phyloP scores from a whole-genome alignment of 1,284 basidiomycete species.

The Cryptococcus jaspeensis region DNA sequence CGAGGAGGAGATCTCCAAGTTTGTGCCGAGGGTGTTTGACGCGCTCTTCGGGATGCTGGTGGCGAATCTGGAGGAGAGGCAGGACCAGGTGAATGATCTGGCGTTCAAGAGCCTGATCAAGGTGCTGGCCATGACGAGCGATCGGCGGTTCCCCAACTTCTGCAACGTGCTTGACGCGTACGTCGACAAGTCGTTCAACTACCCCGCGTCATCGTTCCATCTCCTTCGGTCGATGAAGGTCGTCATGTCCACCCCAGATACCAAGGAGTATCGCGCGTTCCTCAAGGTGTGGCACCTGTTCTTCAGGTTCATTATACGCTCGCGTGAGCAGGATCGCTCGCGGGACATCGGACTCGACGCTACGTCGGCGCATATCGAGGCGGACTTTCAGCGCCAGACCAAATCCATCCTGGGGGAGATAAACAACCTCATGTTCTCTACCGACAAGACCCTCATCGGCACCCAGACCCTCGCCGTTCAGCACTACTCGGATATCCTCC shows the following conservation, averaged over 20 bases:
- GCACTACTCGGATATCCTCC: conserved; percentile 88
- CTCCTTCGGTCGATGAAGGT: conserved; percentile 84
- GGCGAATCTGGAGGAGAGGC: conserved; percentile 65
- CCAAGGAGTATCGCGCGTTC: conserved; percentile 76
- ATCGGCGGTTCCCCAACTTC: conserved; percentile 95
- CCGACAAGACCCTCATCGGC: conserved; percentile 79
- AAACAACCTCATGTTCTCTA: conserved; percentile 82
- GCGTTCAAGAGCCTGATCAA: conserved; percentile 90
- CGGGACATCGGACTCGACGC: conserved; percentile 75
- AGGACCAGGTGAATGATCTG: conserved; percentile 74
- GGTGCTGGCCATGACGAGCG: conserved; percentile 84
- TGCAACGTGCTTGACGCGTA: conserved; percentile 90
- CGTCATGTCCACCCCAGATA: conserved; percentile 71
- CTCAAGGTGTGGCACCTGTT: conserved; percentile 95
- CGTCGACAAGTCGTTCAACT: conserved; percentile 84
- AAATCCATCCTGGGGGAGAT: conserved; percentile 73
- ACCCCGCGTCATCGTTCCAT: conserved; percentile 71
- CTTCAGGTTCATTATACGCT: conserved; percentile 87
- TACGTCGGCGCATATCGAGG: conserved; percentile 80
- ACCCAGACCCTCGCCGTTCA: conserved; percentile 92
- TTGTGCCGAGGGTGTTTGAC: conserved; percentile 87
- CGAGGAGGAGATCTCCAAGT: conserved; percentile 92
- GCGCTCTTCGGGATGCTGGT: conserved; percentile 87
- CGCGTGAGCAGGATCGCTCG: conserved; percentile 79
- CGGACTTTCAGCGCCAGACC: conserved; percentile 78